Conservation (phyloP, 1,284 basidiomycete species). For the Amylostereum chailletii region DNA sequence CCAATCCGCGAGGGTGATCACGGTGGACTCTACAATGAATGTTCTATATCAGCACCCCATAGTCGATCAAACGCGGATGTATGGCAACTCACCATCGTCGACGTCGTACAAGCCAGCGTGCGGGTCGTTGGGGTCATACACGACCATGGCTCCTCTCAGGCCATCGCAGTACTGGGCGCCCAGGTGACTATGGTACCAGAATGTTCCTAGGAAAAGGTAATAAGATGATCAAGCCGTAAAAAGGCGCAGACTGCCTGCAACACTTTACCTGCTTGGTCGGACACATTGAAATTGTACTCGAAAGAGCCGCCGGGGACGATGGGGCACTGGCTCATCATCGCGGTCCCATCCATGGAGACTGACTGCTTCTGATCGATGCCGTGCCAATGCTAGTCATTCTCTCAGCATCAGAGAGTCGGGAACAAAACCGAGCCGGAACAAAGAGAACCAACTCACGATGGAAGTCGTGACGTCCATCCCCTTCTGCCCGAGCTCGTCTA, state of each 20-base stretch:
- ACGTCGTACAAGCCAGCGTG: conserved; percentile 6
- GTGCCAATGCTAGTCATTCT: conserved; percentile 25
- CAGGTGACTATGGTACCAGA: conserved; percentile 14
- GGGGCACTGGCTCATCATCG: not conserved
- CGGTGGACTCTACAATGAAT: not conserved
- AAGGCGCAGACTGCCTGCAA: not conserved
- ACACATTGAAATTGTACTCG: not conserved
- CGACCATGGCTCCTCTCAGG: conserved; percentile 3
- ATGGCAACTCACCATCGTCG: conserved; percentile 4
- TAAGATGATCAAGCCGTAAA: not conserved
- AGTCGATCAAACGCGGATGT: too few species aligned
- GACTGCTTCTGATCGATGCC: conserved; percentile 20
- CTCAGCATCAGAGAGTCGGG: not conserved
- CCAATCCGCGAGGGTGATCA: not conserved
- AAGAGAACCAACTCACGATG: conserved; percentile 16
- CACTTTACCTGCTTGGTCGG: not conserved
- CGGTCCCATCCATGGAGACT: not conserved
- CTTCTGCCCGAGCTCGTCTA: conserved; percentile 21
- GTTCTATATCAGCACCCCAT: too few species aligned
- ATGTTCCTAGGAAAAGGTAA: conserved; percentile 3
- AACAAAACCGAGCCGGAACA: not conserved
- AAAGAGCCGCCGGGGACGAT: not conserved
- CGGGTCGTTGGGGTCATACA: conserved; percentile 7
- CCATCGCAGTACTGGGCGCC: conserved; percentile 14
- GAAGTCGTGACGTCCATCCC: conserved; percentile 24